Evolutionary conservation across 2,329 filamentous ascomycete species (phyloP).

Genomic region (Diplodia sapinea): DNA sequence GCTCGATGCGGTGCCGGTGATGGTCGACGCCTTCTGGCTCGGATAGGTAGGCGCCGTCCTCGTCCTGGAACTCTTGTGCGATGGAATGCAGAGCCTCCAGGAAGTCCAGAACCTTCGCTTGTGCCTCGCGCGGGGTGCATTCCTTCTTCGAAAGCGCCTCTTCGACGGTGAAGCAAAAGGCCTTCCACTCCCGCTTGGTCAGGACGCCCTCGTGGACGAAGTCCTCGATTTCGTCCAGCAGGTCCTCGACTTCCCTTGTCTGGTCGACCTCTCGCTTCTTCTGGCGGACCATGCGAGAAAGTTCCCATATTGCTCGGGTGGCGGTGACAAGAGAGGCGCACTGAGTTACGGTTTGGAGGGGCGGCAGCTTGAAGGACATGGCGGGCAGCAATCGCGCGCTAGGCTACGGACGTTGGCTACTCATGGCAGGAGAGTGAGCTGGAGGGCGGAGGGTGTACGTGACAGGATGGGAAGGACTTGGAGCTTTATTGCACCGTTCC

Average conservation of each 20-base stretch:
- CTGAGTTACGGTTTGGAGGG: slow-evolving; percentile 27
- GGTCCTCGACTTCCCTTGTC: slow-evolving; percentile 22
- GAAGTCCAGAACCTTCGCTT: slow-evolving; percentile 28
- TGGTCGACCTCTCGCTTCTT: slow-evolving; percentile 26
- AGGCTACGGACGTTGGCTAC: neutral
- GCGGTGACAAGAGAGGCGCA: slow-evolving; percentile 23
- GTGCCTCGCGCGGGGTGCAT: slow-evolving; percentile 23
- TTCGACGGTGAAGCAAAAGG: slow-evolving; percentile 25
- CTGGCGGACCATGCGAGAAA: slow-evolving; percentile 25
- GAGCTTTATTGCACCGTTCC: neutral
- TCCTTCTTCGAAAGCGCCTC: slow-evolving; percentile 18
- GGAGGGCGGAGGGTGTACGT: neutral
- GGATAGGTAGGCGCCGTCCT: slow-evolving; percentile 16
- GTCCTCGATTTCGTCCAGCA: slow-evolving; percentile 25
- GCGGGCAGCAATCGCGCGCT: neutral
- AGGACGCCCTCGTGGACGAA: slow-evolving; percentile 26
- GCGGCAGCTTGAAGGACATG: slow-evolving; percentile 25
- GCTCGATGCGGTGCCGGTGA: slow-evolving; percentile 15
- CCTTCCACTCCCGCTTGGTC: slow-evolving; percentile 28
- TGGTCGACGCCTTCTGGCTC: slow-evolving; percentile 20
- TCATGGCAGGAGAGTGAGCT: neutral
- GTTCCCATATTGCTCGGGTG: slow-evolving; percentile 27
- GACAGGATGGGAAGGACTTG: too few relatives aligned
- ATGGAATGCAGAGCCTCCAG: slow-evolving; percentile 27
- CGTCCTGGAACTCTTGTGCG: slow-evolving; percentile 15